A percentile compares a stretch with the other conserved stretches of the same genome.
These are phyloP conservation scores for Tilletiaria anomala DNA, from an alignment of 1,284 basidiomycete species.

Conservation along the genomic window DNA sequence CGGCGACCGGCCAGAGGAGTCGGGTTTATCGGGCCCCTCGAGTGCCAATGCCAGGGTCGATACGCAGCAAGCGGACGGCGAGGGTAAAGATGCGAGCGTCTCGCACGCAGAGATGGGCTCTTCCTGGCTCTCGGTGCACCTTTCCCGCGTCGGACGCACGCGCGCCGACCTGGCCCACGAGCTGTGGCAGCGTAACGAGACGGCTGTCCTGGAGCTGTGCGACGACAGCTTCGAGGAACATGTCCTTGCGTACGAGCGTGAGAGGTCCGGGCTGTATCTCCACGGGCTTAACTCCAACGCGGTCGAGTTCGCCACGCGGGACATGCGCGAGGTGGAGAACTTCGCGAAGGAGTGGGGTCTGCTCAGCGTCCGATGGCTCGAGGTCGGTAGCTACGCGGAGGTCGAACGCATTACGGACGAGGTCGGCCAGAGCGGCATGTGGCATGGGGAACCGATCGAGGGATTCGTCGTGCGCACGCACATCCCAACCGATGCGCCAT, in stretches of 20 bases:
- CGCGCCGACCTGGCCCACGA: conserved; percentile 58
- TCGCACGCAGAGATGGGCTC: conserved; percentile 66
- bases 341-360: conserved; percentile 88
- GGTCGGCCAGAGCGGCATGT: conserved; percentile 54
- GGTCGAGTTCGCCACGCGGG: conserved; percentile 54
- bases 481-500: conserved; percentile 39
- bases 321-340: conserved; percentile 47
- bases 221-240: conserved; percentile 98
- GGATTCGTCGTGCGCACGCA: conserved; percentile 70
- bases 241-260: conserved; percentile 65
- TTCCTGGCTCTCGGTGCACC: conserved; percentile 64
- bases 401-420: conserved; percentile 61
- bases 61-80: no score
- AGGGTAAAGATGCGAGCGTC: conserved; percentile 23
- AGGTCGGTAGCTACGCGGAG: conserved; percentile 51
- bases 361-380: conserved; percentile 58
- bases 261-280: conserved; percentile 78
- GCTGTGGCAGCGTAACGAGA: conserved; percentile 73
- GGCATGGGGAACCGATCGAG: conserved; percentile 76
- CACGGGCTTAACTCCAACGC: conserved; percentile 65
- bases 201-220: conserved; percentile 76
- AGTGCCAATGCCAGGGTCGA: no score
- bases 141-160: conserved; percentile 53
- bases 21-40: no score
- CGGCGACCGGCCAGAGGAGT: no score